A percentile compares a stretch with the other conserved stretches of the same genome.
Evolutionary conservation across 1,139 yeast species (phyloP).

Genomic region (Saccharomyces hybrid): DNA sequence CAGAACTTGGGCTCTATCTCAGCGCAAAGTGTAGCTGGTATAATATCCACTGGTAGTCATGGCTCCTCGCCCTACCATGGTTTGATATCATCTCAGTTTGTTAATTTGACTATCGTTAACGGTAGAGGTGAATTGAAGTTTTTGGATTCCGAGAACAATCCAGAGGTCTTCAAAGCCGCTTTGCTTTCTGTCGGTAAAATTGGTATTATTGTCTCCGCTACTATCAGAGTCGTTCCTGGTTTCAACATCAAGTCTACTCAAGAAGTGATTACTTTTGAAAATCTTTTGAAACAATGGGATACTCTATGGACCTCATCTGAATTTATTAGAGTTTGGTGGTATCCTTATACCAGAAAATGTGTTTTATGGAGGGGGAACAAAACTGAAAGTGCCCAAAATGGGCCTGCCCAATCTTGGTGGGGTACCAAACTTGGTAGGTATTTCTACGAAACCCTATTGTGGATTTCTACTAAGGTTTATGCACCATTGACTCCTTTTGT

Average conservation of each 20-base stretch:
- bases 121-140: conserved; percentile 64
- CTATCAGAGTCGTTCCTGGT: conserved; percentile 74
- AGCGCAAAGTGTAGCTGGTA: conserved; percentile 89
- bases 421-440: conserved; percentile 71
- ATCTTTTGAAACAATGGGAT: conserved; percentile 61
- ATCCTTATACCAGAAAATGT: conserved; percentile 81
- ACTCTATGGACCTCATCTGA: conserved; percentile 84
- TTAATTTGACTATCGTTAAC: conserved; percentile 61
- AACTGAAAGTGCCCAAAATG: conserved; percentile 51
- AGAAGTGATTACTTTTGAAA: conserved; percentile 71
- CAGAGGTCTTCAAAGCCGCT: conserved; percentile 76
- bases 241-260: conserved; percentile 76
- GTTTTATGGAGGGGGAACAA: conserved; percentile 86
- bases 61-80: conserved; percentile 94
- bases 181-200: conserved; percentile 81
- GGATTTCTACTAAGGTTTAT: conserved; percentile 64
- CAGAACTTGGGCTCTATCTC: conserved; percentile 92
- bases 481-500: conserved; percentile 77
- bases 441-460: conserved; percentile 70
- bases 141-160: conserved; percentile 62
- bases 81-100: conserved; percentile 79
- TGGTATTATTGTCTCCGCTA: conserved; percentile 84
- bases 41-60: conserved; percentile 93
- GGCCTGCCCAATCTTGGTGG: conserved; percentile 74
- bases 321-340: conserved; percentile 94